Conservation (phyloP, 768 basidiomycete species). For the Grammothele lineata region DNA sequence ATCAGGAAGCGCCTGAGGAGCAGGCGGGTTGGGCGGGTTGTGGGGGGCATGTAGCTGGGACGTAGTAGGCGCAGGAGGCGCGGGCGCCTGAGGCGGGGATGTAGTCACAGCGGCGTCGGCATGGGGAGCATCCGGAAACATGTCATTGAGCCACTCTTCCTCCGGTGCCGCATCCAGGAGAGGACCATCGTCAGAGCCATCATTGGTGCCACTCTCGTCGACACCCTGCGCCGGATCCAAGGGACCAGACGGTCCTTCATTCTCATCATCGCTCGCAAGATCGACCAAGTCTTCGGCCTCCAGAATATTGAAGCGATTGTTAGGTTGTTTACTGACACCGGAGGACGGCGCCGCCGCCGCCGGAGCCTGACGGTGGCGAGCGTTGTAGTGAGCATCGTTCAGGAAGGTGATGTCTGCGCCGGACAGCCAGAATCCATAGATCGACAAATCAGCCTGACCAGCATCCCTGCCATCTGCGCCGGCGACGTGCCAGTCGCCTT, state of each 20-base stretch:
- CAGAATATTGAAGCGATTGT: constrained; percentile 17
- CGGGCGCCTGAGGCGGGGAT: too few species aligned
- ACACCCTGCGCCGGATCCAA: too few species aligned
- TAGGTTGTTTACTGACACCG: not conserved
- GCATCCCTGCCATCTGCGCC: constrained; percentile 17
- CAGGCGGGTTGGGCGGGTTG: too few species aligned
- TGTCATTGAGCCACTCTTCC: not conserved
- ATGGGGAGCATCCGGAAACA: not conserved
- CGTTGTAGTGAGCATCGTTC: constrained; percentile 6
- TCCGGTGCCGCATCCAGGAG: not conserved
- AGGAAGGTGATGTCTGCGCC: constrained; percentile 48
- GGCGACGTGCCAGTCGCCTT: constrained; percentile 9
- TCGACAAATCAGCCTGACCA: constrained; percentile 22
- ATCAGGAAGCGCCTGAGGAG: too few species aligned
- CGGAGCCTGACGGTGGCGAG: not conserved
- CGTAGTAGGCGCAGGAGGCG: too few species aligned
- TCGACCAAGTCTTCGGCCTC: not conserved
- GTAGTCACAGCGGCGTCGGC: constrained; percentile 10
- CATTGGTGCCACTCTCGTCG: too few species aligned
- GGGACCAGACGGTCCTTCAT: too few species aligned
- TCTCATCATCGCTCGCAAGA: too few species aligned
- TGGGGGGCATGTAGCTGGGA: too few species aligned
- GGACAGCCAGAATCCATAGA: constrained; percentile 49
- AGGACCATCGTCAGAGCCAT: too few species aligned
- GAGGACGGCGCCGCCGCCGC: too few species aligned